Conservation (phyloP, 305 asterid genomes). For the Fraxinus paxiana region DNA sequence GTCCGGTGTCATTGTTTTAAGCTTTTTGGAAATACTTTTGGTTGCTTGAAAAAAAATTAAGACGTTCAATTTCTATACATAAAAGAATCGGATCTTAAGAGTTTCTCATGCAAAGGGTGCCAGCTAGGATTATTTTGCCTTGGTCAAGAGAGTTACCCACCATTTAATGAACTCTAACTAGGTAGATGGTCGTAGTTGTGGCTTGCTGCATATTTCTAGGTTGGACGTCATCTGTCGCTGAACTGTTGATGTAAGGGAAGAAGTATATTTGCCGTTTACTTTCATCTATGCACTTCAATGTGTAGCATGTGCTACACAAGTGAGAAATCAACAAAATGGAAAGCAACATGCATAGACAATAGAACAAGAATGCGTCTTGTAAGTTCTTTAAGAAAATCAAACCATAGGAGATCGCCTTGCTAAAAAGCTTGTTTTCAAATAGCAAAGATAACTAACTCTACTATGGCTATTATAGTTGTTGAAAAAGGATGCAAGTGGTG, state of each 20-base stretch:
- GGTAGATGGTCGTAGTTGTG: neutral
- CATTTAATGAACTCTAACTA: neutral
- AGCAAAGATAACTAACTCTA: neutral
- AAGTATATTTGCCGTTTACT: constrained; percentile 6
- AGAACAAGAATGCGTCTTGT: neutral
- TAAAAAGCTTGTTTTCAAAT: neutral
- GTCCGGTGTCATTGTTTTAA: neutral
- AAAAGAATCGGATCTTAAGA: neutral
- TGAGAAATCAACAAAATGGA: neutral
- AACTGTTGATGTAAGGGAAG: neutral
- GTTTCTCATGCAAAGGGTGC: neutral
- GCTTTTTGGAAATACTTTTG: neutral
- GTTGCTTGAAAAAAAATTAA: neutral
- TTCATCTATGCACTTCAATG: neutral
- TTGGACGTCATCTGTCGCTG: neutral
- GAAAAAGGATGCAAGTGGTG: neutral
- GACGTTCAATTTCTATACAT: neutral
- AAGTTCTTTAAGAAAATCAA: neutral
- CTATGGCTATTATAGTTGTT: neutral
- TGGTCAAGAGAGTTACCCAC: neutral
- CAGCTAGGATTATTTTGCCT: neutral
- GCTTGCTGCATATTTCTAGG: neutral
- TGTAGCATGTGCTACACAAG: neutral
- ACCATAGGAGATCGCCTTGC: neutral
- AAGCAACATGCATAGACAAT: neutral